Percentiles rank a stretch among this genome's conserved stretches.
These are phyloP conservation scores for Jatropha curcas DNA, from an alignment of 345 rosid genomes.

Conservation along the genomic window DNA sequence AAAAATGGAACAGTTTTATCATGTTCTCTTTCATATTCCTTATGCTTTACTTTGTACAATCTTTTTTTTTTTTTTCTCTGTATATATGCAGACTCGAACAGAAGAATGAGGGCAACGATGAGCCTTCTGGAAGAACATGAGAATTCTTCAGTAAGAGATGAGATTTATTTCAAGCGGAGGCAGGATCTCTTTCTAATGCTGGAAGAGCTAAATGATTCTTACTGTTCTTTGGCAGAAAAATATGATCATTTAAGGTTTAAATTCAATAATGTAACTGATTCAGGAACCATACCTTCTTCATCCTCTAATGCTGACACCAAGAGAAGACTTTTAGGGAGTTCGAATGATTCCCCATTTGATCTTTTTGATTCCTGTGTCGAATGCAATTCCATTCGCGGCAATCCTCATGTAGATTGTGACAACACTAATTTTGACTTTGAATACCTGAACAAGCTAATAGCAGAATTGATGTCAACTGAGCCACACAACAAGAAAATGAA, in stretches of 20 bases:
- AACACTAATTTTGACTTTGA: slow-evolving; percentile 9
- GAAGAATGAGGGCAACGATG: slow-evolving; percentile 34
- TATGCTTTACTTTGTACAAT: too few species aligned
- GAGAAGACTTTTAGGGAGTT: slow-evolving; percentile 6
- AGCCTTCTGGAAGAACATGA: slow-evolving; percentile 29
- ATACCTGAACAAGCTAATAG: slow-evolving; percentile 22
- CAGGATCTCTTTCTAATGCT: slow-evolving; percentile 31
- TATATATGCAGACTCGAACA: slow-evolving; percentile 39
- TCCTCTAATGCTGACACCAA: slow-evolving; percentile 5
- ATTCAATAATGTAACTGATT: slow-evolving; percentile 7
- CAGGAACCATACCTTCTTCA: slow-evolving; percentile 22
- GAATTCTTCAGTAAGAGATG: slow-evolving; percentile 2
- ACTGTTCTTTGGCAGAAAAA: slow-evolving; percentile 35
- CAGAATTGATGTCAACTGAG: slow-evolving; percentile 21
- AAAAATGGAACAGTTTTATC: too few species aligned
- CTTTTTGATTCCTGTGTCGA: slow-evolving; percentile 20
- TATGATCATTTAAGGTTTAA: slow-evolving; percentile 35
- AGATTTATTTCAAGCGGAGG: slow-evolving; percentile 10
- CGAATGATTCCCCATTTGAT: slow-evolving; percentile 17
- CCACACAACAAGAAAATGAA: slow-evolving; percentile 5
- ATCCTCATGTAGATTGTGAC: slow-evolving; percentile 23
- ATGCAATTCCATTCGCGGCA: slow-evolving; percentile 18
- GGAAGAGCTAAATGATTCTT: slow-evolving; percentile 38
- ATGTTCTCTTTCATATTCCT: neutral
- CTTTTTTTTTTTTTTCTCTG: too few species aligned